Base-by-base conservation (phyloP, 1,284 basidiomycete genomes). In the Polyporus tsugae region DNA sequence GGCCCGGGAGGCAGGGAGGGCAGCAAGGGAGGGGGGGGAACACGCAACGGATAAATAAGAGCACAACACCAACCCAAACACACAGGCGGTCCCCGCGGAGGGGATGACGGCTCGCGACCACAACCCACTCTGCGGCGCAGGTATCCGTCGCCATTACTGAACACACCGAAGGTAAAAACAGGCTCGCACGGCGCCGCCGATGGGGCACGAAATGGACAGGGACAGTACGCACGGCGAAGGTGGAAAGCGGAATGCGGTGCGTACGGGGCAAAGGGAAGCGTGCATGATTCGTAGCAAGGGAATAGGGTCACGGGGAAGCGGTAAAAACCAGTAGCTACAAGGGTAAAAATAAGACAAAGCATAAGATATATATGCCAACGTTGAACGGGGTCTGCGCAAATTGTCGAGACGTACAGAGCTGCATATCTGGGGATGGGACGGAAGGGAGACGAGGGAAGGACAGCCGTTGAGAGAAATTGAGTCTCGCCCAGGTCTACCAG, bases 401-500 rank as follows among this genome's bases (percentile, higher is more conserved):
- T 44, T 38, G 57, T 33, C 41, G 61, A 65, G 65, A 73, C 68
- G 70, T 72, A 73, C 71, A 64, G 35, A 38, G 62, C 59, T 22
- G 69, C 66, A 66, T 59, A 70, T 53, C 42, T 46, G 58, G 62
- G 63, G 19, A 25, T 11, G 46, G 58, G 61, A 42, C n/a, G 62
- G 53, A 41, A 70, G 7, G 64, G 42, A 62, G 63, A 36, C 55
- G 58, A 72, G 65, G 60, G 63, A 63, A 60, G 65, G 68, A 72
- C 65, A 52, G 69, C 68, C 70, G 41, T 66, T 70, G 64, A 63
- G 60, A 63, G 63, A 66, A 66, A 53, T 68, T 69, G 70, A 72
- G 67, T 73, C 74, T 67, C 70, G 72, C 75, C 74, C 68, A 72
- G 73, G 58, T 75, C 72, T 72, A 76, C 75, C 73, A 73, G 72